Evolutionary conservation across 2,329 filamentous ascomycete species (phyloP).

Genomic region (Fusarium sp.): DNA sequence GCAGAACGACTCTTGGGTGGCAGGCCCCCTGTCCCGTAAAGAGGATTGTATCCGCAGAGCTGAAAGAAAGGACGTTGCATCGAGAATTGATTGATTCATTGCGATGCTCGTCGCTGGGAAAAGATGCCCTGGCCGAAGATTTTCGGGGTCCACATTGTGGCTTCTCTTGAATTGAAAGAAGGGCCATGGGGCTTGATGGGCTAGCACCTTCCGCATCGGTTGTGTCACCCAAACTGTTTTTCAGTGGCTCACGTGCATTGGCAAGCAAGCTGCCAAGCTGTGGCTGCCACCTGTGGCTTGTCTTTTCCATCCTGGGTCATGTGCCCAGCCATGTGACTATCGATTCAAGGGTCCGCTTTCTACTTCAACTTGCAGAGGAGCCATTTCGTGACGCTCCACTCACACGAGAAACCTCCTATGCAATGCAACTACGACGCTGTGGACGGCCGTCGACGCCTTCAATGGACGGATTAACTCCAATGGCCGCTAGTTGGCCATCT

Average conservation of each 20-base stretch:
- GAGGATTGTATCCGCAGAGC: slow-evolving; percentile 36
- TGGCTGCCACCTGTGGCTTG: slow-evolving; percentile 14
- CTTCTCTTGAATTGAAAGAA: neutral
- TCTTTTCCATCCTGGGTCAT: neutral
- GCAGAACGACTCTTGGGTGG: slow-evolving; percentile 13
- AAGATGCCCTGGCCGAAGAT: slow-evolving; percentile 33
- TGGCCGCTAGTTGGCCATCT: slow-evolving; percentile 2
- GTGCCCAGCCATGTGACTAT: slow-evolving; percentile 24
- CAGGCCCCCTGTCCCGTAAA: slow-evolving; percentile 10
- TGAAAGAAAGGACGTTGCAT: slow-evolving; percentile 42
- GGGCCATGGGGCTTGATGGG: neutral
- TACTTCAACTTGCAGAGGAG: neutral
- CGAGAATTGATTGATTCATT: slow-evolving; percentile 12
- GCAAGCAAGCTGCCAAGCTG: slow-evolving; percentile 2
- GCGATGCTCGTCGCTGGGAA: slow-evolving; percentile 26
- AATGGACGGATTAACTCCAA: slow-evolving; percentile 2
- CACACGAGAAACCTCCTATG: neutral
- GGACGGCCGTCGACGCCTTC: neutral
- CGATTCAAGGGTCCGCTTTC: neutral
- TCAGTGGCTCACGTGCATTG: neutral
- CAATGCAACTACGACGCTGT: neutral
- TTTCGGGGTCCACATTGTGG: slow-evolving; percentile 37
- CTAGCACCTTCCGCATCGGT: slow-evolving; percentile 1
- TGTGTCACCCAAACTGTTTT: neutral
- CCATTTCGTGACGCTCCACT: neutral